These are phyloP conservation scores for Gossypium schwendimanii DNA, from an alignment of 441 rosid species.

Conservation along the genomic window DNA sequence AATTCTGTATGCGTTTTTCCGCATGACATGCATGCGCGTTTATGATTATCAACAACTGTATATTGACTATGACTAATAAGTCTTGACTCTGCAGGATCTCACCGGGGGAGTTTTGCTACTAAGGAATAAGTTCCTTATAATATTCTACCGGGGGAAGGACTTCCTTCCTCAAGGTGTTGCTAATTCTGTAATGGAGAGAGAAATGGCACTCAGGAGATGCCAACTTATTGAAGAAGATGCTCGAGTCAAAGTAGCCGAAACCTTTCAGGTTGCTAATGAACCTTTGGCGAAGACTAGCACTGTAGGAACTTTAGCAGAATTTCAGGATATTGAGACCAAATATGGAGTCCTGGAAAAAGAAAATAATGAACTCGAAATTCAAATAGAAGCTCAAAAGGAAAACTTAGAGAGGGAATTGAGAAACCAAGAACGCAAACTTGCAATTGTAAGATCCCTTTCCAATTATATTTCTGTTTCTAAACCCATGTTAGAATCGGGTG, in stretches of 20 bases:
- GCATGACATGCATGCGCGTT: neutral
- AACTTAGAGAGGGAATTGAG: conserved; percentile 47
- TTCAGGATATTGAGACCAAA: conserved; percentile 40
- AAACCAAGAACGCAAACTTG: conserved; percentile 57
- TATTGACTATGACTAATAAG: conserved; percentile 13
- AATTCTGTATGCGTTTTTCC: neutral
- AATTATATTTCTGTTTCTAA: neutral
- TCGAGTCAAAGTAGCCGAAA: conserved; percentile 42
- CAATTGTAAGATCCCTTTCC: conserved; percentile 40
- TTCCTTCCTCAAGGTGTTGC: conserved; percentile 56
- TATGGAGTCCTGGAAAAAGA: conserved; percentile 28
- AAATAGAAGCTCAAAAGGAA: conserved; percentile 47
- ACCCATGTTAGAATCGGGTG: neutral
- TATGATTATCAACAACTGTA: neutral
- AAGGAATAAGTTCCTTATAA: conserved; percentile 62
- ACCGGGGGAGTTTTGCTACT: conserved; percentile 77
- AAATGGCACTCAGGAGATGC: conserved; percentile 45
- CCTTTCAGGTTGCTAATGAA: conserved; percentile 30
- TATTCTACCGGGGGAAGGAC: conserved; percentile 81
- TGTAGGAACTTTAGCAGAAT: conserved; percentile 65
- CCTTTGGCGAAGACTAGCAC: conserved; percentile 31
- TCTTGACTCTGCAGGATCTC: conserved; percentile 41
- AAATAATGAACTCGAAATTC: conserved; percentile 30
- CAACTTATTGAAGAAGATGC: conserved; percentile 61
- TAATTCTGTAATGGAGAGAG: conserved; percentile 52